Base-by-base conservation (phyloP, 2,329 filamentous ascomycete species). In the Rasamsonia emersonii region DNA sequence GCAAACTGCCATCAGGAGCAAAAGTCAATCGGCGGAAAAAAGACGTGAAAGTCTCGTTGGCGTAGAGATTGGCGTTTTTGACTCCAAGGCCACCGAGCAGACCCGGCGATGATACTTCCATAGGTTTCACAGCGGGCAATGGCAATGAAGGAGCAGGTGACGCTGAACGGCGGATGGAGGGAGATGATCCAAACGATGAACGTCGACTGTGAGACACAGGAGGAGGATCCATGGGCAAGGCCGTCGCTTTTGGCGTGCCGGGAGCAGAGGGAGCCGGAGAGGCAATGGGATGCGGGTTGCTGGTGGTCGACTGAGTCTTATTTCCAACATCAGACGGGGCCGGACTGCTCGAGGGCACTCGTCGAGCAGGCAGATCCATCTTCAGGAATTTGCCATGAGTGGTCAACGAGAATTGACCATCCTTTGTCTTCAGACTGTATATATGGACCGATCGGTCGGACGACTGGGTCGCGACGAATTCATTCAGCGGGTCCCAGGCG, bases 391-490 rank as follows among this genome's bases (percentile, higher is more conserved):
- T 88, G 39, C 82, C 76, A 54, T 81, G 78, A 13, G 85, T 79
- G 34, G 71, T 73, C 30, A 98, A 69, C 0, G 86, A 86, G 54
- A 94, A 94, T 46, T 93, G 86, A 18, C 91, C 91, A 49, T 98
- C 91, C 53, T 96, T 98, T 14, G 84, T 94, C 65, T 86, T 93
- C 41, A 98, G 67, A 1, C 83, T 89, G 64, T 98, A 98, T 45
- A 98, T 91, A 59, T 98, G 93, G 9, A 96, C 89, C 2, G 91
- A 95, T 54, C 91, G 82, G 62, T 98, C 91, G 4, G 91, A 98
- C 5, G 91, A 98, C 56, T 98, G 91, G 2, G 91, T 98, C 21
- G 91, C 91, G 38, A 98, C 88, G 58, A 88, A 98, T 63, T 98
- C 91, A 62, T 96, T 96, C 35, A 95, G 65, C 15, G 91, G 93